phyloP scores from a whole-genome alignment of 2,329 filamentous ascomycete species.

The Botryotinia globosa region DNA sequence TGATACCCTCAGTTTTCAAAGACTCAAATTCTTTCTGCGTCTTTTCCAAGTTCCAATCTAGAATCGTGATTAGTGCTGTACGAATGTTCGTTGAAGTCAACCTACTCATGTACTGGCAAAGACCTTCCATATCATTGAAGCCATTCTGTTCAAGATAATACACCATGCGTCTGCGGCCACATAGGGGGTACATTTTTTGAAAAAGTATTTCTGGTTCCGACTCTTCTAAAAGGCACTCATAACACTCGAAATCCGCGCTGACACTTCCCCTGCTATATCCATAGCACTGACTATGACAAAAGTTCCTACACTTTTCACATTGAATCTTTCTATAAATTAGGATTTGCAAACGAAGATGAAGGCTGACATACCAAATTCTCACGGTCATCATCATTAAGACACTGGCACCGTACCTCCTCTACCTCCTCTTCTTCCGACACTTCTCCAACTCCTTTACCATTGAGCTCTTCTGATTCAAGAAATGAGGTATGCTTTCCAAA shows the following conservation, averaged over 20 bases:
- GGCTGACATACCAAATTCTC: slow-evolving; percentile 11
- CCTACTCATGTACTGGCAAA: slow-evolving; percentile 18
- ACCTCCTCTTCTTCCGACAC: neutral
- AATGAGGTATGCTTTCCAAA: neutral
- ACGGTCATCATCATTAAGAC: neutral
- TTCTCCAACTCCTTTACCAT: neutral
- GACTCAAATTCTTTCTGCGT: slow-evolving; percentile 16
- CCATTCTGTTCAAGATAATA: slow-evolving; percentile 22
- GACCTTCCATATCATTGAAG: slow-evolving; percentile 20
- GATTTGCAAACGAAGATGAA: neutral
- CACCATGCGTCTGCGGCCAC: slow-evolving; percentile 25
- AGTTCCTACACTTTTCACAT: slow-evolving; percentile 26
- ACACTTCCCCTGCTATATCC: slow-evolving; percentile 23
- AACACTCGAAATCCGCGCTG: slow-evolving; percentile 23
- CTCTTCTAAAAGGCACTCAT: slow-evolving; percentile 26
- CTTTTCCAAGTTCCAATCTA: neutral
- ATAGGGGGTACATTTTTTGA: slow-evolving; percentile 20
- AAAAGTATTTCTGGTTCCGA: neutral
- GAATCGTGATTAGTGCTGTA: neutral
- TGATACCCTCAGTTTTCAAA: slow-evolving; percentile 19
- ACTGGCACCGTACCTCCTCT: slow-evolving; percentile 1
- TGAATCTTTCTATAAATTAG: slow-evolving; percentile 23
- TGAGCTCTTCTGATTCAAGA: neutral
- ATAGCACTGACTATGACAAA: slow-evolving; percentile 30
- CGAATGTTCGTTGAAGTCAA: neutral